Base-by-base conservation (phyloP, 768 basidiomycete species). In the Sarcomyxa edulis region DNA sequence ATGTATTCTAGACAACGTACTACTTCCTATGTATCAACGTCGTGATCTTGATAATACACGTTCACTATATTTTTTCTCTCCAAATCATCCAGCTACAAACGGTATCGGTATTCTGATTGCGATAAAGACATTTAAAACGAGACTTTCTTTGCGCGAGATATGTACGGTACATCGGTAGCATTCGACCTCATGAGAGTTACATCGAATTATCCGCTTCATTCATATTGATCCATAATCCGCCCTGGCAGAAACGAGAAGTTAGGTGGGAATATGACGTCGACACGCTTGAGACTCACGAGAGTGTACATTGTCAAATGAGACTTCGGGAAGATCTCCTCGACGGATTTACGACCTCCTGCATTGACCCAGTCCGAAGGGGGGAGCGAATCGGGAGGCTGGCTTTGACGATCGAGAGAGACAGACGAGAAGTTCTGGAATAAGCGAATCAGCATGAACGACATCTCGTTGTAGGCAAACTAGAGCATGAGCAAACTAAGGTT, bases 401-500 rank as follows among this genome's bases (percentile, higher is more conserved):
- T 66, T 2, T 65, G 65, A 8, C 60, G 55, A 20, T 69, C 72
- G 8, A 81, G 61, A 4, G 58, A 53, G 29, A 83, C 58, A 0
- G 63, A 62, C 0, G 62, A 60, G 55, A 82, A 82, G 27, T 59
- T 62, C 50, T 84, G 81, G n/a, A 83, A 56, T 19, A 84, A 63
- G 3, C 77, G 69, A 39, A 84, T 68, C 35, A 83, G 53, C 53
- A 81, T 65, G 59, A 80, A 81, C 1, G 80, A 81, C 56, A 39
- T 74, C 45, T 76, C 75, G 43, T 76, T 73, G 47, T 76, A 76
- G 1, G 74, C 75, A 40, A 75, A 76, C 72, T 76, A 26, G 2
- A 15, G 16, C 10, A 14, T 3, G 18, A 15, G 22, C 19, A 34
- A 16, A 24, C 6, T 18, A 29, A 29, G 25, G 7, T 18, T 26